phyloP scores from a whole-genome alignment of 208 protist genomes.

The Naegleria gruberi region DNA sequence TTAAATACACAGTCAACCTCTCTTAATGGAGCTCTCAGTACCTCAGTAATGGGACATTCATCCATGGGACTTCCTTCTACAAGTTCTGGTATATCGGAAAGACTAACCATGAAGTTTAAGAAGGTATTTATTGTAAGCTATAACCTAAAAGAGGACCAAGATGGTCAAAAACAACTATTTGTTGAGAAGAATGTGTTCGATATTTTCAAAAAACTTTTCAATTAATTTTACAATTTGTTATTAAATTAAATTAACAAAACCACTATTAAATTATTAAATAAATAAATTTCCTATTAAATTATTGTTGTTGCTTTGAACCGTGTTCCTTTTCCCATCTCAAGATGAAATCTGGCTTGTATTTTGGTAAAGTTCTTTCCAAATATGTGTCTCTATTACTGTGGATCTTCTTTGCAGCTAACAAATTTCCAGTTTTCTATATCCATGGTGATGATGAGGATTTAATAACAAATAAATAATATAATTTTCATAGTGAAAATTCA shows the following conservation, averaged over 20 bases:
- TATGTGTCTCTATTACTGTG: too few species aligned
- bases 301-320: not conserved
- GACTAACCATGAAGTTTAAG: not conserved
- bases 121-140: not conserved
- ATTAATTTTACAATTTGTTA: not conserved
- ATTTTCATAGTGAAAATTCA: not conserved
- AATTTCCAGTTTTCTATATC: too few species aligned
- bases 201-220: not conserved
- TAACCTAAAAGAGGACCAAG: not conserved
- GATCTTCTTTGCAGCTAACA: too few species aligned
- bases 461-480: not conserved
- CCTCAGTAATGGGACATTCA: not conserved
- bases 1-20: not conserved
- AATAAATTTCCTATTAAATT: too few species aligned
- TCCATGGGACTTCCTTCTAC: not conserved
- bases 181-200: not conserved
- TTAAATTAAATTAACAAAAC: not conserved
- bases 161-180: not conserved
- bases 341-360: not conserved
- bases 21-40: not conserved
- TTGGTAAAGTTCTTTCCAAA: not conserved
- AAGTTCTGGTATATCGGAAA: not conserved
- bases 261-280: too few species aligned
- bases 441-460: not conserved
- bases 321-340: slow-evolving; percentile 1